Evolutionary conservation across 2,329 filamentous ascomycete species (phyloP), one percentile per base, ranked within the genome.

Genomic region (Diaporthe nobilis): DNA sequence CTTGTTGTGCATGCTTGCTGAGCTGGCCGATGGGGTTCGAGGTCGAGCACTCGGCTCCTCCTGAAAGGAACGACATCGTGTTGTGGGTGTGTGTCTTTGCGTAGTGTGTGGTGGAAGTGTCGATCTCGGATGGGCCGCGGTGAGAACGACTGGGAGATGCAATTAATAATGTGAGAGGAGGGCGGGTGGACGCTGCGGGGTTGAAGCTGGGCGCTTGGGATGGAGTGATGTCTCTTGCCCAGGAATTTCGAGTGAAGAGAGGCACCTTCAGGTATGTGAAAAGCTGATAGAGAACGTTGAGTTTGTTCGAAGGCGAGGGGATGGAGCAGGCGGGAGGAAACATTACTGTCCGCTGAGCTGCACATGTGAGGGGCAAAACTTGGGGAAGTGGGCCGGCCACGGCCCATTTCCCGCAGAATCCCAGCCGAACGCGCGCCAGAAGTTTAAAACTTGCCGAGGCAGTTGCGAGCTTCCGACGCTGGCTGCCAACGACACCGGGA

Each of bases 1-100:
- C 97, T 89, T 98, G 95, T 83, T 97, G 94, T 75, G 97, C 95
- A 85, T 98, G 96, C 86, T 99, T 99, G 78, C 96, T 95, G 85
- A 99, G 98, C 88, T 98, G 97, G 83, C 95, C 96, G 81, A 99
- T 92, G 75, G 97, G 97, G 85, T 99, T 99, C 79, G 94, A 95
- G 77, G 97, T 97, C 74, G 96, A 98, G 90, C 97, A 99, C 87
- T 98, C 97, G 80, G 96, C 94, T 80, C 96, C 96, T 86, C 70
- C 73, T 55, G 95, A 95, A 81, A 98, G 90, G 85, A 99, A 98
- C 73, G 96, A 98, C 96, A 99, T 98, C 79, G 77, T 88, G 42
- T 42, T 34, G 31, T 44, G 6, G 39, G 28, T 15, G 13, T 53
- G 22, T 71, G 31, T 37, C 12, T 22, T 17, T 47, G 31, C 20